Percentiles rank a stretch among this genome's conserved stretches.
Conservation (phyloP, 1,139 yeast species). For the Diutina catenulata region DNA sequence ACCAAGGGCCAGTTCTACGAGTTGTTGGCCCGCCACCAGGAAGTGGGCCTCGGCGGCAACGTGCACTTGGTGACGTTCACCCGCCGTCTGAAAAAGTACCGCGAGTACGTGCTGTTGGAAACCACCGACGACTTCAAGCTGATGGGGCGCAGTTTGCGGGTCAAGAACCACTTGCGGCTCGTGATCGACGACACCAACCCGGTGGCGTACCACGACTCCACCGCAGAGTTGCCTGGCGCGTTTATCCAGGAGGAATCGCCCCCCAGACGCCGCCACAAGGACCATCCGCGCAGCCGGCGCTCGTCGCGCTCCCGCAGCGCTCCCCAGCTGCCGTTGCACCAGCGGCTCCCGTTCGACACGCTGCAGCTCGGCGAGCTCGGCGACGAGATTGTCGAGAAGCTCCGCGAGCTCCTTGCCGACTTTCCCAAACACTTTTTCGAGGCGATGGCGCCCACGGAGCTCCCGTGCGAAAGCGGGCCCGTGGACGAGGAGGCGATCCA, state of each 20-base stretch:
- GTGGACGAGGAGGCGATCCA: neutral
- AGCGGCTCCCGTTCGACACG: neutral
- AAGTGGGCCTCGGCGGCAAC: neutral
- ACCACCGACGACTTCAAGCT: slow-evolving; percentile 30
- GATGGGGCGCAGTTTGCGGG: slow-evolving; percentile 33
- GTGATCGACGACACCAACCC: slow-evolving; percentile 1
- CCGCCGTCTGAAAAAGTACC: slow-evolving; percentile 25
- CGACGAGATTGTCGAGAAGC: slow-evolving; percentile 1
- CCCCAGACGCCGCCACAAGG: slow-evolving; percentile 7
- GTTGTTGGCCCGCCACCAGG: neutral
- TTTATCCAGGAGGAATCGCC: slow-evolving; percentile 7
- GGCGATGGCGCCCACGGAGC: slow-evolving; percentile 3
- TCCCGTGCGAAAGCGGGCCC: too few species aligned
- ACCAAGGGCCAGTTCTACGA: neutral
- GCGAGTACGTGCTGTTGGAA: slow-evolving; percentile 28
- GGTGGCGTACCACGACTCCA: neutral
- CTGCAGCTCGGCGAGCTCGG: neutral
- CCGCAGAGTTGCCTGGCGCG: slow-evolving; percentile 6
- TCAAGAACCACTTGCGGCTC: slow-evolving; percentile 24
- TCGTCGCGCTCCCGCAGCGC: slow-evolving; percentile 10
- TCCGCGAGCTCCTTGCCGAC: slow-evolving; percentile 1
- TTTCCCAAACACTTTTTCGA: slow-evolving; percentile 3
- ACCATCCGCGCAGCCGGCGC: slow-evolving; percentile 7
- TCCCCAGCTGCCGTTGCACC: slow-evolving; percentile 7
- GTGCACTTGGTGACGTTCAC: slow-evolving; percentile 5